Conservation (phyloP, 345 rosid genomes). For the Hypericum androsaemum region DNA sequence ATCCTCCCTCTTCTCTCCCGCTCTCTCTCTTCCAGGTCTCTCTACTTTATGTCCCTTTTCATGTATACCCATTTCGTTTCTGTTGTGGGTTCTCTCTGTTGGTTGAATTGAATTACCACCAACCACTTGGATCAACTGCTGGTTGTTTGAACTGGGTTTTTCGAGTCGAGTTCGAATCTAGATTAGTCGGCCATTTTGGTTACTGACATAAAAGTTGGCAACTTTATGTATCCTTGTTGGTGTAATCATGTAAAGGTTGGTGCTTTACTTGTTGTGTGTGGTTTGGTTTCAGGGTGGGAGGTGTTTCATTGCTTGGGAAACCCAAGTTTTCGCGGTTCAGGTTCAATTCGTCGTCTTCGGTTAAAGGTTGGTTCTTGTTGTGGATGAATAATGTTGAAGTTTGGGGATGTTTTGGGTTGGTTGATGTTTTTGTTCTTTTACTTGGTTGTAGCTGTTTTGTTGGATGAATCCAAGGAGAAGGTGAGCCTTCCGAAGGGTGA, state of each 20-base stretch:
- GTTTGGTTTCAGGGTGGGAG: slow-evolving; percentile 24
- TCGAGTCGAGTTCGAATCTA: too few relatives aligned
- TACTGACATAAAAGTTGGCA: too few relatives aligned
- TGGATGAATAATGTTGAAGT: background rate
- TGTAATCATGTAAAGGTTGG: background rate
- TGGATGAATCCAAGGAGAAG: slow-evolving; percentile 35
- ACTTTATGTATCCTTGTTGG: too few relatives aligned
- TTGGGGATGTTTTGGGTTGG: background rate
- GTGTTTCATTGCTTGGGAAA: slow-evolving; percentile 20
- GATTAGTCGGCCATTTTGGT: too few relatives aligned
- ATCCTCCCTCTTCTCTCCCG: slow-evolving; percentile 1
- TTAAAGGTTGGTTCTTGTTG: slow-evolving; percentile 33
- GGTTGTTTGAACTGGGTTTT: too few relatives aligned
- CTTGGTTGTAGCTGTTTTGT: slow-evolving; percentile 38
- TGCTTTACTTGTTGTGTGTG: background rate
- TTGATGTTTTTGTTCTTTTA: background rate
- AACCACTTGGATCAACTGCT: background rate
- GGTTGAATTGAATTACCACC: background rate
- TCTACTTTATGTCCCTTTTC: background rate
- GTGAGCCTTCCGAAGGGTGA: slow-evolving; percentile 53
- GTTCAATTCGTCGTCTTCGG: slow-evolving; percentile 29
- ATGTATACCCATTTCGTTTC: background rate
- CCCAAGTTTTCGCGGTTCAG: slow-evolving; percentile 22
- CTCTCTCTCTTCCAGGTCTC: slow-evolving; percentile 19
- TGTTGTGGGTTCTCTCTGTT: background rate